A percentile compares a stretch with the other conserved stretches of the same genome.
These are phyloP conservation scores for Apiospora sp. DNA, from an alignment of 2,329 filamentous ascomycete genomes.

Conservation along the genomic window DNA sequence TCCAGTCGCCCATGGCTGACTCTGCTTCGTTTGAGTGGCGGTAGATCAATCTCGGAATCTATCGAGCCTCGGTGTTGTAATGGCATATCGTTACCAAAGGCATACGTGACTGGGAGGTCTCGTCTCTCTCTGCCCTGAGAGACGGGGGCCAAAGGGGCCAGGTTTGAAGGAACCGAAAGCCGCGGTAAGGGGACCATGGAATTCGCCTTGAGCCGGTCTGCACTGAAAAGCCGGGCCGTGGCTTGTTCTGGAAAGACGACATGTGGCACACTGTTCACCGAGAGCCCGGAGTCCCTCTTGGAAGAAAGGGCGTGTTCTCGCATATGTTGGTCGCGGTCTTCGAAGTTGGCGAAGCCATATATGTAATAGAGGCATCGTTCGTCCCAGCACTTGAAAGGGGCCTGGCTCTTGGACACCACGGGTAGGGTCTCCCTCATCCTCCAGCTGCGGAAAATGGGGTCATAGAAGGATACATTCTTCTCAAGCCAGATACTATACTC, in stretches of 20 bases:
- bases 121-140: slow-evolving; percentile 49
- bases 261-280: slow-evolving; percentile 47
- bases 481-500: slow-evolving; percentile 62
- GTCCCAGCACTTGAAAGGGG: slow-evolving; percentile 59
- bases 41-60: slow-evolving; percentile 60
- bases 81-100: slow-evolving; percentile 50
- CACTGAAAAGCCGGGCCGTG: slow-evolving; percentile 38
- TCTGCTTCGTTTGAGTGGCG: slow-evolving; percentile 62
- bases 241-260: slow-evolving; percentile 46
- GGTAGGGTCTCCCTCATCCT: slow-evolving; percentile 47
- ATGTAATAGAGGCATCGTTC: slow-evolving; percentile 65
- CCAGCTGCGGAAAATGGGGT: slow-evolving; percentile 54
- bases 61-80: slow-evolving; percentile 48
- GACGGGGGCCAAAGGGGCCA: slow-evolving; percentile 47
- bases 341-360: slow-evolving; percentile 60
- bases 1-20: slow-evolving; percentile 61
- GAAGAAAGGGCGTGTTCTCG: slow-evolving; percentile 52
- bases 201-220: slow-evolving; percentile 45
- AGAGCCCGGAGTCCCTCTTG: slow-evolving; percentile 56
- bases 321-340: slow-evolving; percentile 61
- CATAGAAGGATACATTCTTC: slow-evolving; percentile 57
- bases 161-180: slow-evolving; percentile 42
- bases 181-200: slow-evolving; percentile 52
- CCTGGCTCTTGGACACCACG: slow-evolving; percentile 44
- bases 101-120: slow-evolving; percentile 51